Percentiles rank a stretch among this genome's conserved stretches.
Conservation (phyloP, 2,329 filamentous ascomycete species). For the Dryadomyces quercus-mongolicae region DNA sequence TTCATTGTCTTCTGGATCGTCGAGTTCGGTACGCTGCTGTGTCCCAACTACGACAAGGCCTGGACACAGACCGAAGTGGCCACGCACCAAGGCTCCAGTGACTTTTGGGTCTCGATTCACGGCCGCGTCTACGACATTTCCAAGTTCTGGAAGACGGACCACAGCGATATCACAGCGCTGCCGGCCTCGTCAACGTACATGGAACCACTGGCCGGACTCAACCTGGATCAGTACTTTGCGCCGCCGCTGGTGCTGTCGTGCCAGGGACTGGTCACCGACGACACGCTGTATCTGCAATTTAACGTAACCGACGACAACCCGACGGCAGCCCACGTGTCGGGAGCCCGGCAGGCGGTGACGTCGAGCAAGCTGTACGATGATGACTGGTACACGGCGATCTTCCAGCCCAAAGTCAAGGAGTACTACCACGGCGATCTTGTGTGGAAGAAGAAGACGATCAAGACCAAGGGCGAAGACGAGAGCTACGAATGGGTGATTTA, state of each 20-base stretch:
- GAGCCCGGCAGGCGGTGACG: slow-evolving; percentile 42
- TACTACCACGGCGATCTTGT: slow-evolving; percentile 85
- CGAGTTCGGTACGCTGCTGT: slow-evolving; percentile 70
- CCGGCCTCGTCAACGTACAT: slow-evolving; percentile 49
- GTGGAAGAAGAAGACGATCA: slow-evolving; percentile 46
- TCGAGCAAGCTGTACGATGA: slow-evolving; percentile 45
- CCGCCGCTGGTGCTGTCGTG: slow-evolving; percentile 68
- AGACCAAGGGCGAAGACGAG: slow-evolving; percentile 51
- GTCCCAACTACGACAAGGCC: slow-evolving; percentile 83
- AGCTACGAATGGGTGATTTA: slow-evolving; percentile 72
- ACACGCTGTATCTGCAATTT: slow-evolving; percentile 41
- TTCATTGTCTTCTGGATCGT: slow-evolving; percentile 87
- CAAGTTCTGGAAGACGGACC: slow-evolving; percentile 74
- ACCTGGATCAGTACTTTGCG: slow-evolving; percentile 76
- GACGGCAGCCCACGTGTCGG: slow-evolving; percentile 58
- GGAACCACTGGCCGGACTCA: slow-evolving; percentile 63
- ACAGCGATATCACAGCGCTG: slow-evolving; percentile 60
- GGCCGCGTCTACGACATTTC: slow-evolving; percentile 87
- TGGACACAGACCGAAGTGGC: slow-evolving; percentile 63
- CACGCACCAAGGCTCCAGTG: slow-evolving; percentile 56
- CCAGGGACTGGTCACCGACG: slow-evolving; percentile 52
- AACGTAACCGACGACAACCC: slow-evolving; percentile 51
- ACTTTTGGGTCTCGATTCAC: slow-evolving; percentile 79
- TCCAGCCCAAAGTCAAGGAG: slow-evolving; percentile 68
- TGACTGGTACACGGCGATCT: slow-evolving; percentile 67